Evolutionary conservation across 2,329 filamentous ascomycete genomes (phyloP).

Genomic region (Fusarium xylarioides): DNA sequence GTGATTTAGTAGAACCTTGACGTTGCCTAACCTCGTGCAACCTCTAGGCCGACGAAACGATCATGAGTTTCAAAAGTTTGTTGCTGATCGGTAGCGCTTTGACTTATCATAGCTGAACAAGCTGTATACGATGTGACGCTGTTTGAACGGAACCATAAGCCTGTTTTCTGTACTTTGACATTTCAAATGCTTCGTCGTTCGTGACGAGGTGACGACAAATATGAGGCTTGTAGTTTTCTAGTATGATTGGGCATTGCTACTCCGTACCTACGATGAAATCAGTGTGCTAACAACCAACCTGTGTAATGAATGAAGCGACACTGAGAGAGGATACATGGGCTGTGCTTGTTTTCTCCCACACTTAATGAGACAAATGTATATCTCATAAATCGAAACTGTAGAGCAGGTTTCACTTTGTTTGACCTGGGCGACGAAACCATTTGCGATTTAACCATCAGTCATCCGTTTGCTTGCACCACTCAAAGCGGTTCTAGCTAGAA

Average conservation of each 20-base stretch:
- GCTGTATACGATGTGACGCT: neutral
- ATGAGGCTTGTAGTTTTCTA: neutral
- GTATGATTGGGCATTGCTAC: neutral
- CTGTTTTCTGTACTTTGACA: neutral
- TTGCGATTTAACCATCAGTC: neutral
- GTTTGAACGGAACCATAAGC: neutral
- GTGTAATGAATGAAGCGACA: neutral
- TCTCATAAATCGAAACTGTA: neutral
- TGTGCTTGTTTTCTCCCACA: neutral
- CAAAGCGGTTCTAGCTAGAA: too few relatives aligned
- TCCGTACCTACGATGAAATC: neutral
- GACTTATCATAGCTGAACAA: neutral
- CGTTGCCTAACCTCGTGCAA: neutral
- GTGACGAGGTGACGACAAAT: neutral
- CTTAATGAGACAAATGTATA: neutral
- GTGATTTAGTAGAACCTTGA: neutral
- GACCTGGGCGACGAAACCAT: neutral
- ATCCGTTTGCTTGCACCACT: too few relatives aligned
- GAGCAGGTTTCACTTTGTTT: neutral
- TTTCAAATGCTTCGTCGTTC: neutral
- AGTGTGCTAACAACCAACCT: neutral
- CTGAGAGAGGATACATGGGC: neutral
- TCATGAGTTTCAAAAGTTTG: neutral
- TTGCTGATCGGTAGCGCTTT: neutral
- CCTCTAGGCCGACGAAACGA: constrained; percentile 12